These are phyloP conservation scores for Aspergillus sclerotialis DNA, from an alignment of 2,329 filamentous ascomycete genomes.

Conservation along the genomic window DNA sequence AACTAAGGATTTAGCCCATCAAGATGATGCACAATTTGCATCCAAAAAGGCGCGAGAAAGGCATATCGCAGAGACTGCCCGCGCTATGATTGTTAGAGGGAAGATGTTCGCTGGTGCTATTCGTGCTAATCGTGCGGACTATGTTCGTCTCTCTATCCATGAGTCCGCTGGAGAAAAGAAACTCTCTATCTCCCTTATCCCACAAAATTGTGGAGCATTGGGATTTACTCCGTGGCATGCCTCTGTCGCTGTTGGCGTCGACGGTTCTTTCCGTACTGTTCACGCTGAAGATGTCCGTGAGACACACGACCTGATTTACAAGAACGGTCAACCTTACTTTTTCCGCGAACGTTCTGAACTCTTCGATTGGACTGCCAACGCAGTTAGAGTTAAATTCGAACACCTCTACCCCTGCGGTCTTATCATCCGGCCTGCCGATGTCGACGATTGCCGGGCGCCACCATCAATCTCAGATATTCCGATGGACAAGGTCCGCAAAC, in stretches of 20 bases:
- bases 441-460: constrained; percentile 13
- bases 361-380: constrained; percentile 35
- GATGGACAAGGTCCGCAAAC: constrained; percentile 22
- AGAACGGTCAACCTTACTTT: constrained; percentile 41
- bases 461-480: constrained; percentile 16
- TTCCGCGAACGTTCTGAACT: constrained; percentile 46
- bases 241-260: constrained; percentile 22
- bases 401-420: constrained; percentile 40
- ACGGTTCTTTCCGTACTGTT: constrained; percentile 18
- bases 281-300: constrained; percentile 20
- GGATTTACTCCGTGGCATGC: constrained; percentile 30
- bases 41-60: constrained; percentile 13
- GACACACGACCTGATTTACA: constrained; percentile 42
- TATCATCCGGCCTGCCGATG: constrained; percentile 15
- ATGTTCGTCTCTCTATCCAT: constrained; percentile 24
- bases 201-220: constrained; percentile 14
- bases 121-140: constrained; percentile 18
- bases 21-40: constrained; percentile 5
- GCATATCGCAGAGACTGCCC: constrained; percentile 14
- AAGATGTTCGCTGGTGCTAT: constrained; percentile 23
- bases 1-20: constrained; percentile 18
- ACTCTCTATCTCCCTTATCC: constrained; percentile 18
- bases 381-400: constrained; percentile 29
- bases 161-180: constrained; percentile 21
- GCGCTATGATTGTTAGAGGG: constrained; percentile 20